phyloP scores from a whole-genome alignment of 2,329 filamentous ascomycete genomes.

The Helicocarpus griseus region DNA sequence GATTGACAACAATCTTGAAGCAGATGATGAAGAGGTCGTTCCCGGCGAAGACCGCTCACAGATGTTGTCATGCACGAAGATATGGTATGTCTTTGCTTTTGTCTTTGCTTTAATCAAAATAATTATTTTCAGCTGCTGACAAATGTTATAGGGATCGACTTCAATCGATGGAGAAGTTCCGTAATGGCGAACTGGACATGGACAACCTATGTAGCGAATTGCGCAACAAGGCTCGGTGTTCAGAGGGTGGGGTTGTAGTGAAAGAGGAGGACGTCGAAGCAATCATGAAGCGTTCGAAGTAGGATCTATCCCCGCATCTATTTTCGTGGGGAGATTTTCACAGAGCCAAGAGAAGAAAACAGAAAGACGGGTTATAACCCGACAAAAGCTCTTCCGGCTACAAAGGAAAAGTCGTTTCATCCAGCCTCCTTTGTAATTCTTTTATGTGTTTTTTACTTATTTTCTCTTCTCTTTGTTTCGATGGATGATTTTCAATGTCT shows the following conservation, averaged over 20 bases:
- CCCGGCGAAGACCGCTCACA: slow-evolving; percentile 51
- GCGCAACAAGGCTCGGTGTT: slow-evolving; percentile 91
- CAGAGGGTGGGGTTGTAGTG: slow-evolving; percentile 76
- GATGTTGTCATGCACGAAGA: slow-evolving; percentile 76
- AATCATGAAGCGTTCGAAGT: slow-evolving; percentile 47
- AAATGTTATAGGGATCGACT: slow-evolving; percentile 65
- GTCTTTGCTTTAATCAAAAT: neutral
- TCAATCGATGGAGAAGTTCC: slow-evolving; percentile 76
- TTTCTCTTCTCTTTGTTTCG: no score
- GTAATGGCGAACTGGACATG: slow-evolving; percentile 84
- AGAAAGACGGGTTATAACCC: no score
- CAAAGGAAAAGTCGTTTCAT: no score
- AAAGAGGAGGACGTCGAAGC: slow-evolving; percentile 80
- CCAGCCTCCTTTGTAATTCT: no score
- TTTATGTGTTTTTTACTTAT: no score
- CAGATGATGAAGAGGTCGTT: slow-evolving; percentile 59
- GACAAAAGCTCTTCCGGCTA: no score
- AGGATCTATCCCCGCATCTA: no score
- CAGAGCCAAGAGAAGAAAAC: no score
- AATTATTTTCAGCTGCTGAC: neutral
- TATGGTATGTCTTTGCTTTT: slow-evolving; percentile 59
- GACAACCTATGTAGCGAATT: slow-evolving; percentile 88
- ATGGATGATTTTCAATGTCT: no score
- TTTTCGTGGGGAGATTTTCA: no score
- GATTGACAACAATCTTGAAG: slow-evolving; percentile 61